Base-by-base conservation (phyloP, 169 alveolate species). In the Plasmodium gaboni region DNA sequence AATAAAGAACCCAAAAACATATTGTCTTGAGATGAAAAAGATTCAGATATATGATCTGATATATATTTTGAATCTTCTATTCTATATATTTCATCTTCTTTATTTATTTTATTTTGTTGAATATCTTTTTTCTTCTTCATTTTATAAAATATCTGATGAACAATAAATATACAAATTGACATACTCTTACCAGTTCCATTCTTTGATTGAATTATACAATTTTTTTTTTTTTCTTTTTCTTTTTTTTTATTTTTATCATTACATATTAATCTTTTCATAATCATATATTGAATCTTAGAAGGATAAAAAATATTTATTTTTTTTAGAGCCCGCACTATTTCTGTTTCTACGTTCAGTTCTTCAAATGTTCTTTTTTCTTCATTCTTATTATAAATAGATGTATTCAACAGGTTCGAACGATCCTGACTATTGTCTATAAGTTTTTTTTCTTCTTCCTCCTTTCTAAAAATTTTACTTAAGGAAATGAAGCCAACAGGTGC, bases 181-280 rank as follows among this genome's bases (percentile, higher is more conserved):
- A 68, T 9, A 59, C 90, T 80, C 32, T 80, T 80, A 1, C 90
- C 90, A 10, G 90, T 80, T n/a, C 90, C 90, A 59, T 80, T 80
- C 17, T 51, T 80, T 8, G 90, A 67, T 19, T 80, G 90, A 1
- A 80, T 70, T 10, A 80, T 80, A 12, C 67, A 24, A 59, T 67
- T 65, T 26, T 46, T 53, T 61, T 51, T 80, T 19, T 55, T 22
- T 1, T 67, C 13, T 19, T 70, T 78, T 50, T 67, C 80, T 50
- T 67, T 55, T n/a, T 57, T 53, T 60, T 51, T 78, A 10, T 32
- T 4, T 32, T 32, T 32, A 32, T 32, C 44, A 3, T 55, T 13
- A 7, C 53, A 19, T 19, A 72, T 32, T 32, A 32, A 78, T 51
- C 51, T 55, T 70, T 55, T 53, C 22, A 80, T 28, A 12, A 80